Base-by-base conservation (phyloP, 306 rosid genomes). In the Casuarina glauca region DNA sequence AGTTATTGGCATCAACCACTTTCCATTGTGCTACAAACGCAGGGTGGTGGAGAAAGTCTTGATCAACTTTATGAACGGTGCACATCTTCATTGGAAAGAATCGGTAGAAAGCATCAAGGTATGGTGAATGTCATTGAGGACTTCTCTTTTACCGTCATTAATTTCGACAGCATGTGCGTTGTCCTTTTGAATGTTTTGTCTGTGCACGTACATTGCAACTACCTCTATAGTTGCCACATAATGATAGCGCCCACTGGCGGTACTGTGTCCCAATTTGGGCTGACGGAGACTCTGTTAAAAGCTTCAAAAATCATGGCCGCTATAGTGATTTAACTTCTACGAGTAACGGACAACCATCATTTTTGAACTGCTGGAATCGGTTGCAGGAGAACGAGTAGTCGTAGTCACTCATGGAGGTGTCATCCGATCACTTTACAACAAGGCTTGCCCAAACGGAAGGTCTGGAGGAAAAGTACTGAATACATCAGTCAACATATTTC, bases 11-110 rank as follows among this genome's bases (percentile, higher is more conserved):
- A 64, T 78, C 78, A 74, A 51, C 83, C 76, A 76, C 35, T 43
- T 76, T 54, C 57, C 68, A 20, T 60, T 55, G 46, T 68, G 67
- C 57, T 20, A 58, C 55, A 44, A 64, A 38, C 84, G 79, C 87
- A 95, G 97, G 99, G 97, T 54, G 99, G 97, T 41, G 99, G 99
- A 70, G 99, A 95, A 86, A 92, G 97, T 80, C 86, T 82, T 75
- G 93, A 80, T 79, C 96, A 88, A 78, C 94, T 95, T 81, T 87
- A 74, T 76, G 83, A 86, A 49, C 97, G 97, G 70, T 72, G 96
- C 83, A 87, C 93, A 60, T 87, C 96, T 77, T 80, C 93, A 64
- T 70, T 93, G 87, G 82, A 75, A 74, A 81, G 82, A 78, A 91
- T 91, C 75, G 94, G 89, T 73, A 78, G 67, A 43, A 95, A 89